Base-by-base conservation (phyloP, 331 rosid genomes). In the Phaseolus coccineus region DNA sequence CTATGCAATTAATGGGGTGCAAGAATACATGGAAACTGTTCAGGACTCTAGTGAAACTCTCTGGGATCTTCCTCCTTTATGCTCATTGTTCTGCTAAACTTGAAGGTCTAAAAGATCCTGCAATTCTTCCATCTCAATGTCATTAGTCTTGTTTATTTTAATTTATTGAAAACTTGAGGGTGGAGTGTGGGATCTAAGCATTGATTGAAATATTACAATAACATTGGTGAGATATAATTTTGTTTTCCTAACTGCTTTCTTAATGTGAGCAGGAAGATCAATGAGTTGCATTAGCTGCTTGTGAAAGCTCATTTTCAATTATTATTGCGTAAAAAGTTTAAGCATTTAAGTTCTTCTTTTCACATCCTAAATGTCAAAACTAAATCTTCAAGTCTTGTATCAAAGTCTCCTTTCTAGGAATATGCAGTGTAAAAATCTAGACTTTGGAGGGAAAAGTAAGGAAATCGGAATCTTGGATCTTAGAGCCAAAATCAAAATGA, bases 1-100 rank as follows among this genome's bases (percentile, higher is more conserved):
- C 15, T 92, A 92, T 80, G 98, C 97, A 24, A 86, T 92, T 73
- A 94, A 94, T 87, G 98, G 98, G 57, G 89, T 92, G 73, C 96
- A 89, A 6, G 98, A 94, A 82, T 94, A 91, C 71, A 87, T 92
- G 97, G 95, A 94, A 68, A 86, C 95, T 62, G 88, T 92, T 82
- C 90, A 82, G 69, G 93, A 94, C 56, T 84, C 91, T 28, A 71
- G 67, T 55, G 90, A 91, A 63, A 70, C 90, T 22, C 86, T 92
- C 1, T 92, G 97, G 96, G 98, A 92, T 91, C 97, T 94, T 84
- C 96, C 94, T 65, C 97, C 97, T 3, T 48, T 88, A 11, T 91
- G 96, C 76, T 84, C 94, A 42, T 80, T 92, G 81, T 87, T 91
- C 84, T 82, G 87, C 80, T 87, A 66, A 88, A 12, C 61, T 31